Evolutionary conservation across 176 grass and related monocot genomes (phyloP), one percentile per base, ranked within the genome.

Genomic region (Carex littledalei): DNA sequence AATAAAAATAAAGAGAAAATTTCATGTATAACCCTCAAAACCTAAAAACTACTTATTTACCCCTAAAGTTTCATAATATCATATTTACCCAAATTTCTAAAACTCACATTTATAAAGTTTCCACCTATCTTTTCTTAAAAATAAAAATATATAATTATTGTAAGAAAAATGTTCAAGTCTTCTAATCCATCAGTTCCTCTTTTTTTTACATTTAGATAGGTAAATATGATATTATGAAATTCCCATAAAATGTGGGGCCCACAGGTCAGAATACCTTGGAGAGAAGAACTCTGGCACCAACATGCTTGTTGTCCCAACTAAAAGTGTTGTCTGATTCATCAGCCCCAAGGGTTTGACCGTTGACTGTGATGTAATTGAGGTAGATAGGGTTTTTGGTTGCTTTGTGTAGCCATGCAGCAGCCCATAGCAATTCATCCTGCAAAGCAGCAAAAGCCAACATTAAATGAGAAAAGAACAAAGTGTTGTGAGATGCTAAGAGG

Each of bases 221-320:
- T 29, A 29, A 29, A 29, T 29, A 29, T 29, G 26, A 29, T 29
- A 29, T 29, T 29, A 79, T 58, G 32, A 55, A 29, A 58, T 29
- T 29, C 26, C 26, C 26, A 29, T 10, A 58, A 29, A 15, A 66
- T 12, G 45, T 72, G 41, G 80, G 56, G 32, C 39, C 58, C 60
- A 83, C 10, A 55, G 21, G 12, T 39, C 39, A 62, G 9, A 83
- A 67, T 39, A 90, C 88, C 87, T 95, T 98, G 67, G 95, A 83
- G 85, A 98, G 68, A 20, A 95, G 91, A 70, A 98, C 86, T 3
- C 93, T 86, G 2, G 93, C 93, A 17, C 95, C 93, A 32, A 94
- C 95, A 87, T 98, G 95, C 89, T 98, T 98, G 88, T 98, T 98
- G 89, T 98, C 95, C 93, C 93, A 98, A 0, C 95, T 89, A 82